Evolutionary conservation across 306 rosid genomes (phyloP).

Genomic region (Pachyrhizus erosus): DNA sequence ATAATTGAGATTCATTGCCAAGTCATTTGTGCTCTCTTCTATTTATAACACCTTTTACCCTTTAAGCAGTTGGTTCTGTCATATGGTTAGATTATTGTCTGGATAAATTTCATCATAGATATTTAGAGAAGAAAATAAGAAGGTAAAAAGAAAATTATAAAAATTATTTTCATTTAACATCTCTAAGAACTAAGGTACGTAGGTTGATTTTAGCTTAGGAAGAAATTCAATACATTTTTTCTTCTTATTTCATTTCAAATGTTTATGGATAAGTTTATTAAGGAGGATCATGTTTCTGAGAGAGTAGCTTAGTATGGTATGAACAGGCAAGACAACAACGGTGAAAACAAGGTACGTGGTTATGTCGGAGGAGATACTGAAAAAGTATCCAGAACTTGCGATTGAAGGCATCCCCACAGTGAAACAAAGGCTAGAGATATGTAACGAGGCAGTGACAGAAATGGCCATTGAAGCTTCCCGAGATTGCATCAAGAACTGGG

Average conservation of each 20-base stretch:
- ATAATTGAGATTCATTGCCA: not conserved
- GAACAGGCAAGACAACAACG: slow-evolving; percentile 86
- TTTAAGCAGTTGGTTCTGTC: not conserved
- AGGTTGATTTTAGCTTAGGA: no score
- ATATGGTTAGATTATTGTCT: not conserved
- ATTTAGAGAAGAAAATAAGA: no score
- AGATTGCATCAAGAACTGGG: slow-evolving; percentile 82
- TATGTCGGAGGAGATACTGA: slow-evolving; percentile 87
- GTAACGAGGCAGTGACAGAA: slow-evolving; percentile 83
- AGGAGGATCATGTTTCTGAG: not conserved
- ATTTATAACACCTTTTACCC: not conserved
- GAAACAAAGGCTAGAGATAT: slow-evolving; percentile 82
- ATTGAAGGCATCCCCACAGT: slow-evolving; percentile 76
- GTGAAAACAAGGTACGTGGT: slow-evolving; percentile 95
- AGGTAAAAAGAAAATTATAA: no score
- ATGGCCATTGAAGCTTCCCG: slow-evolving; percentile 93
- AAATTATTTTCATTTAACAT: no score
- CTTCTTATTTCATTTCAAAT: no score
- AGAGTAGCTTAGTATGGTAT: slow-evolving; percentile 26
- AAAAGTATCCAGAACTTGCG: slow-evolving; percentile 70
- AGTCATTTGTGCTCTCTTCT: not conserved
- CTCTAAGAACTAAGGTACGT: no score
- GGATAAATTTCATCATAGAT: no score
- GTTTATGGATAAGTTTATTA: no score
- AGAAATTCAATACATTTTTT: no score